These are phyloP conservation scores for Fusarium brachygibbosum DNA, from an alignment of 2,329 filamentous ascomycete genomes.

Conservation along the genomic window DNA sequence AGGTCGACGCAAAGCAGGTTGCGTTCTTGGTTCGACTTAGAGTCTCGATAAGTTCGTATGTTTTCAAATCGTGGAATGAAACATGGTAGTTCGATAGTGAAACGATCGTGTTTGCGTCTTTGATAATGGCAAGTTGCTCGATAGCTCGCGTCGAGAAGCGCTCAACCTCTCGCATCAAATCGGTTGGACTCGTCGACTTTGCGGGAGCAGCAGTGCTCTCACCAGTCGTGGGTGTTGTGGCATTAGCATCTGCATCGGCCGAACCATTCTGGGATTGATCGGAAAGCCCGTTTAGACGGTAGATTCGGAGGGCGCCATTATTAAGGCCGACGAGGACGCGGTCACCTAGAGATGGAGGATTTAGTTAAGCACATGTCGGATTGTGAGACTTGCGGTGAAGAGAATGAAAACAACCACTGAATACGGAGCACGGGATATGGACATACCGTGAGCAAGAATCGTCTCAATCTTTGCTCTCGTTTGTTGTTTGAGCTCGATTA, in stretches of 20 bases:
- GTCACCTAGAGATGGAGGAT: slow-evolving; percentile 71
- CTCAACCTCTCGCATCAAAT: slow-evolving; percentile 90
- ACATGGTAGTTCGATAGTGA: slow-evolving; percentile 92
- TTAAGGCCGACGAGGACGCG: slow-evolving; percentile 92
- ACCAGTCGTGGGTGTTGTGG: slow-evolving; percentile 50
- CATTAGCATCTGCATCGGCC: slow-evolving; percentile 47
- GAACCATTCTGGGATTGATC: slow-evolving; percentile 55
- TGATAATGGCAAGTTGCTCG: slow-evolving; percentile 94
- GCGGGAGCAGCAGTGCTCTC: slow-evolving; percentile 50
- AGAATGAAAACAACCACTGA: background rate
- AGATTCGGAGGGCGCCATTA: slow-evolving; percentile 88
- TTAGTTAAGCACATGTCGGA: slow-evolving; percentile 18
- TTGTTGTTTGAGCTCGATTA: slow-evolving; percentile 94
- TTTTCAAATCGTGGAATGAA: slow-evolving; percentile 89
- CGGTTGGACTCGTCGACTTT: slow-evolving; percentile 71
- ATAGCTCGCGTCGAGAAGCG: slow-evolving; percentile 92
- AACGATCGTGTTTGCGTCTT: slow-evolving; percentile 91
- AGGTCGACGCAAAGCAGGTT: slow-evolving; percentile 90
- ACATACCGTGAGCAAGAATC: slow-evolving; percentile 86
- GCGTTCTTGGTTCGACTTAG: slow-evolving; percentile 89
- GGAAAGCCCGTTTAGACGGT: slow-evolving; percentile 82
- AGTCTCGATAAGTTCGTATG: slow-evolving; percentile 83
- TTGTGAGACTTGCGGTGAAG: slow-evolving; percentile 1
- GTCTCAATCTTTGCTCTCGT: slow-evolving; percentile 99
- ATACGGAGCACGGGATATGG: background rate